Base-by-base conservation (phyloP, 1,284 basidiomycete genomes). In the Kalmanozyma brasiliensis region DNA sequence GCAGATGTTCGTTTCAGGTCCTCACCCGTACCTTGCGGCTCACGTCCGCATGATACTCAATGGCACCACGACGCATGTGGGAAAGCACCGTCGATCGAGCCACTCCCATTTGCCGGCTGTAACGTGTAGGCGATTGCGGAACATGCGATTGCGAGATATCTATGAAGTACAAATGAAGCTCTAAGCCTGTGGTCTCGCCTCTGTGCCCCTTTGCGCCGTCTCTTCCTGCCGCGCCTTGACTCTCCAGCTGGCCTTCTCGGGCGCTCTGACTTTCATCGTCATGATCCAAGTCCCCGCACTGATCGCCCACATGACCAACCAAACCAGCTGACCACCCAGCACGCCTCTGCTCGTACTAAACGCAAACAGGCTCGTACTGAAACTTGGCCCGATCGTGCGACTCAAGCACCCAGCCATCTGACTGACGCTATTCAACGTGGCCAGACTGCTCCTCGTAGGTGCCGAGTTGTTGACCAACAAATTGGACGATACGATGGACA, bases 381-480 rank as follows among this genome's bases (percentile, higher is more conserved):
- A 43, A 8, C 55, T 60, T 2, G 76, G 76, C 0, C 74, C 74
- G 8, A 72, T 42, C 11, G 66, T 61, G 8, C 76, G 44, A 24
- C 55, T 61, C 26, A 74, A 38, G 24, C 56, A 64, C 8, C 67
- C 66, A 3, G 60, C 43, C 53, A 67, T 72, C 33, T 76, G 74
- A 22, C 57, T 48, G 7, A 75, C 40, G 22, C 76, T 75, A 23
- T 78, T 78, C 14, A 78, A 37, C 7, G 67, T 56, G 1, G 72
- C 69, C 19, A 76, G 17, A 17, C 56, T 59, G 4, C 33, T 26
- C 14, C 67, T 38, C 0, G 41, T 48, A 3, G 74, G 74, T 0
- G 72, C 67, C 6, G 64, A 23, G 20, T 78, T 74, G 46, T 66
- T 76, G 23, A 78, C 67, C 11, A 73, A 42, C 16, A 76, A 29